Base-by-base conservation (phyloP, 768 basidiomycete species). In the Mycena belliarum region DNA sequence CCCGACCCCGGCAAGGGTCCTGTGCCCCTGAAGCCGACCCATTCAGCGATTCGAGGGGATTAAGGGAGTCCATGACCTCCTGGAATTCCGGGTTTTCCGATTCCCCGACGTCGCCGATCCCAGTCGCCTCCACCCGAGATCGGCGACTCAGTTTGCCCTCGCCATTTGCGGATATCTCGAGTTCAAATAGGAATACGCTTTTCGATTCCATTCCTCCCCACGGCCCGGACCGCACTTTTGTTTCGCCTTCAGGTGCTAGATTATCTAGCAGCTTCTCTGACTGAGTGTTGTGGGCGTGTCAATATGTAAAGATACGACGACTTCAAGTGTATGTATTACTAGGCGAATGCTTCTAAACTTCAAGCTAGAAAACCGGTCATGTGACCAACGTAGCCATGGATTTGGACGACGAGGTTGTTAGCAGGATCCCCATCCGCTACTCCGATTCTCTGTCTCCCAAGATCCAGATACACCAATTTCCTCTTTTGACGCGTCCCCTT, bases 391-490 rank as follows among this genome's bases (percentile, higher is more conserved):
- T n/a, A n/a, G 11, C 9, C 9, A 65, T 69, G 55, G 63, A 69
- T 56, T 52, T 54, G 52, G 76, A 84, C 60, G 90, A 91, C 72
- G 82, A 85, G 64, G 71, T 91, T 53, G 78, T 92, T 57, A 76
- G 76, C 63, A 75, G 84, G 46, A 76, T 94, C 49, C 92, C 92
- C 35, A 81, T 94, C 51, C 87, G 86, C 64, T 84, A 81, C 63
- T 87, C 89, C 38, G 82, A 87, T 68, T 70, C 73, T 16, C 80
- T 88, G 21, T 69, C 74, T 32, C 82, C 87, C 3, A 80, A 86
- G 66, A 69, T 94, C 37, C 89, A 93, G 35, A 71, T 93, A 5
- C 90, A 93, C 64, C 92, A 94, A 63, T 93, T 86, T 65, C 92
- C 93, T 6, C 79, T 94, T 9, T 75, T 91, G 2, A 84, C 79